phyloP scores from a whole-genome alignment of 2,329 filamentous ascomycete genomes.

The Ciborinia camelliae region DNA sequence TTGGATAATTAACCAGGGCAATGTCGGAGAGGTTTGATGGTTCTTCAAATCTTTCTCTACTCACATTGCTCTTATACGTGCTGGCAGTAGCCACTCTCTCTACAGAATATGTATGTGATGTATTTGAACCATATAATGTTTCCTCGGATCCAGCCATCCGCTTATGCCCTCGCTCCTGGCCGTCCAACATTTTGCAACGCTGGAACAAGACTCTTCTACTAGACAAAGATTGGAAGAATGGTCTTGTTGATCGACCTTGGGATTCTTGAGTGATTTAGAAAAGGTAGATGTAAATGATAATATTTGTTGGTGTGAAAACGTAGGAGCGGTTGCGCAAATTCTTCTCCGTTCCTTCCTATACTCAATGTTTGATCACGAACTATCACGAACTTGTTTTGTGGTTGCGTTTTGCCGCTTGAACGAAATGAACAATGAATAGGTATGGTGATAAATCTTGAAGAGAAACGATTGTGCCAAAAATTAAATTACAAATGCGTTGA shows the following conservation, averaged over 20 bases:
- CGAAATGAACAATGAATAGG: neutral
- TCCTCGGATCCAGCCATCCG: slow-evolving; percentile 1
- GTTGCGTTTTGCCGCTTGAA: neutral
- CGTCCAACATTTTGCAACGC: neutral
- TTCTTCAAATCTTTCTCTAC: neutral
- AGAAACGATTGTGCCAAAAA: neutral
- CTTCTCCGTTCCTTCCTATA: neutral
- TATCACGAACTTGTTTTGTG: too few relatives aligned
- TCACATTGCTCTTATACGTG: slow-evolving; percentile 4
- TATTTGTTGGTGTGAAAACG: neutral
- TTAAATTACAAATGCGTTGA: neutral
- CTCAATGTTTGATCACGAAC: neutral
- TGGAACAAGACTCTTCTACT: neutral
- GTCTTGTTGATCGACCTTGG: neutral
- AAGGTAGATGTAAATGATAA: neutral
- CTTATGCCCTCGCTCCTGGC: neutral
- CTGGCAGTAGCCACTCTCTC: slow-evolving; percentile 2
- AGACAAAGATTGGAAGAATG: neutral
- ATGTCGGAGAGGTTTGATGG: neutral
- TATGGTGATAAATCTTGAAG: neutral
- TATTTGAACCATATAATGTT: slow-evolving; percentile 3
- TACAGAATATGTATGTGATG: slow-evolving; percentile 3
- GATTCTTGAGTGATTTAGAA: neutral
- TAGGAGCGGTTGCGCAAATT: neutral
- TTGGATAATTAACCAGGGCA: slow-evolving; percentile 8